phyloP scores from a whole-genome alignment of 805 yeast species.

The Cyberlindnera lachancei region DNA sequence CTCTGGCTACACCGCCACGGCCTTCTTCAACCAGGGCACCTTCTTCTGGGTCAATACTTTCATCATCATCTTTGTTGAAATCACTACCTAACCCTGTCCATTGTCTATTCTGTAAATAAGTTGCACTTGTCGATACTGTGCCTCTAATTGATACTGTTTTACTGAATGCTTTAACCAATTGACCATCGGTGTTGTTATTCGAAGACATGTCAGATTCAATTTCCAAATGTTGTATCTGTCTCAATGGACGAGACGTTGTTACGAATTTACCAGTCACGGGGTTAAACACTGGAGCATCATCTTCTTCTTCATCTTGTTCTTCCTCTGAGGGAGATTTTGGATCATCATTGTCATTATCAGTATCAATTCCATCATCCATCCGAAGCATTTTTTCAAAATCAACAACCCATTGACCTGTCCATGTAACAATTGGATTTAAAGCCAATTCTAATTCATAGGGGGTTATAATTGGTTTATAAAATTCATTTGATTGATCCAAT shows the following conservation, averaged over 20 bases:
- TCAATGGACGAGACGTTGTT: conserved; percentile 65
- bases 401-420: conserved; percentile 94
- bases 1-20: conserved; percentile 81
- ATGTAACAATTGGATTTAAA: conserved; percentile 60
- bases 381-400: conserved; percentile 55
- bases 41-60: conserved; percentile 32
- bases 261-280: conserved; percentile 79
- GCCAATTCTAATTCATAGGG: conserved; percentile 89
- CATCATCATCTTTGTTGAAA: conserved; percentile 33
- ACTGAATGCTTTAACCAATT: conserved; percentile 48
- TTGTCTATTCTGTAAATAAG: conserved; percentile 55
- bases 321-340: conserved; percentile 16
- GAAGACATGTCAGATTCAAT: conserved; percentile 37
- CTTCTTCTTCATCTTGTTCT: conserved; percentile 28
- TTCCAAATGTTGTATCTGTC: conserved; percentile 57
- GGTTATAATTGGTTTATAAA: conserved; percentile 85
- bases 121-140: conserved; percentile 87
- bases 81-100: conserved; percentile 96
- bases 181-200: conserved; percentile 3
- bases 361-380: conserved; percentile 28
- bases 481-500: conserved; percentile 70
- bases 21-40: conserved; percentile 86
- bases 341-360: conserved; percentile 21
- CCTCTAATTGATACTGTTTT: conserved; percentile 57
- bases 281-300: conserved; percentile 76